phyloP scores from a whole-genome alignment of 441 rosid genomes.

The Gossypium laxum region DNA sequence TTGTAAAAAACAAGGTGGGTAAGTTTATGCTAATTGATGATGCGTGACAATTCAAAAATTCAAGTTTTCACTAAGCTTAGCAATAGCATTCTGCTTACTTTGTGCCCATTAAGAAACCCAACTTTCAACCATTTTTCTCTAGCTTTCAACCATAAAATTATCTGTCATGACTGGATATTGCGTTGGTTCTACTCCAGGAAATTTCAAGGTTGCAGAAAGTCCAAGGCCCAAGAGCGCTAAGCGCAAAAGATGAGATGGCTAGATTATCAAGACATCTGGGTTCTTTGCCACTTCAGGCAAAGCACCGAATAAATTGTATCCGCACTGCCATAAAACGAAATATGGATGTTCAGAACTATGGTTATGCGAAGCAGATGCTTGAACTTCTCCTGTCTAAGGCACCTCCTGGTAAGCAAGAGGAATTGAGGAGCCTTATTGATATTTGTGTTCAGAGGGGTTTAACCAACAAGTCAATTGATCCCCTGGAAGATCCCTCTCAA shows the following conservation, averaged over 20 bases:
- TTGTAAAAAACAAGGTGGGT: not conserved
- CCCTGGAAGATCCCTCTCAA: slow-evolving; percentile 85
- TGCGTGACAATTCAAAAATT: not conserved
- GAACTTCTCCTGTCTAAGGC: slow-evolving; percentile 90
- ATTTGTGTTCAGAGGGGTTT: slow-evolving; percentile 84
- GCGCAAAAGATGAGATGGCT: slow-evolving; percentile 98
- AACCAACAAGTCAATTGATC: slow-evolving; percentile 88
- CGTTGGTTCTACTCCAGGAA: slow-evolving; percentile 46
- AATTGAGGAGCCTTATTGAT: slow-evolving; percentile 70
- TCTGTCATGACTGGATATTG: slow-evolving; percentile 4
- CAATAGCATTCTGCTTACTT: not conserved
- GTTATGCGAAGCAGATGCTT: slow-evolving; percentile 88
- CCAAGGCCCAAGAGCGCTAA: slow-evolving; percentile 79
- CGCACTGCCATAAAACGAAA: slow-evolving; percentile 89
- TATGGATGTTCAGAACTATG: slow-evolving; percentile 96
- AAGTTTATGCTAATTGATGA: not conserved
- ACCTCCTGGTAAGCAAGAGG: slow-evolving; percentile 83
- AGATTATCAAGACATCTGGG: slow-evolving; percentile 85
- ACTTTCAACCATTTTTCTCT: not conserved
- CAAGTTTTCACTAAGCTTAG: not conserved
- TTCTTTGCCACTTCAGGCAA: slow-evolving; percentile 80
- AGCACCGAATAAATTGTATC: slow-evolving; percentile 89
- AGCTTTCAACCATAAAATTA: not conserved
- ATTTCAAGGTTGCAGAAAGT: slow-evolving; percentile 75
- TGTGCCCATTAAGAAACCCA: not conserved